These are phyloP conservation scores for Fusarium anthophilum DNA, from an alignment of 2,329 filamentous ascomycete genomes.

Conservation along the genomic window DNA sequence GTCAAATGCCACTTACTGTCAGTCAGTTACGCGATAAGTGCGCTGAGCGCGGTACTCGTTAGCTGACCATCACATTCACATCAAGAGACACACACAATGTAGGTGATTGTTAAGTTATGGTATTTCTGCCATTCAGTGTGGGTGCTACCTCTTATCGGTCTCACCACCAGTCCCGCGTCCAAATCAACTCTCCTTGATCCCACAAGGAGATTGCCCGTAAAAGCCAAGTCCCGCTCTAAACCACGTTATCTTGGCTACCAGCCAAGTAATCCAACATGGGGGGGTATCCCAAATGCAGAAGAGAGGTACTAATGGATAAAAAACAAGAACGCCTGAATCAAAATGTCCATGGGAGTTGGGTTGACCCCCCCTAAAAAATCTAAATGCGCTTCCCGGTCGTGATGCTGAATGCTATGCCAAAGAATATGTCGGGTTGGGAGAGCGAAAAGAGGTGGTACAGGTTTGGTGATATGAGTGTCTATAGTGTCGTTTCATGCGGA, in stretches of 20 bases:
- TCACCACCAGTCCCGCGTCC: slow-evolving; percentile 13
- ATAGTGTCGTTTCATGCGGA: slow-evolving; percentile 34
- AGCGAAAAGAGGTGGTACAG: slow-evolving; percentile 27
- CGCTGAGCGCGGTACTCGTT: background rate
- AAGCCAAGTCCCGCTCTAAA: background rate
- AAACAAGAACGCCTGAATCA: slow-evolving; percentile 35
- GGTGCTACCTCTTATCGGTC: slow-evolving; percentile 36
- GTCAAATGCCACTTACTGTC: background rate
- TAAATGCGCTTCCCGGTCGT: slow-evolving; percentile 36
- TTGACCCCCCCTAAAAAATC: slow-evolving; percentile 13
- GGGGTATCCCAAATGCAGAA: slow-evolving; percentile 42
- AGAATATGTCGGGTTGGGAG: slow-evolving; percentile 8
- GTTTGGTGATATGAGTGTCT: slow-evolving; percentile 26
- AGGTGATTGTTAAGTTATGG: slow-evolving; percentile 42
- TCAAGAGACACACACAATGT: background rate
- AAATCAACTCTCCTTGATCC: background rate
- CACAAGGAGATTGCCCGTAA: background rate
- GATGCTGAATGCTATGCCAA: slow-evolving; percentile 15
- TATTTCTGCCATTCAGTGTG: slow-evolving; percentile 52
- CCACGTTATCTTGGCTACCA: background rate
- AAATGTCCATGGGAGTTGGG: slow-evolving; percentile 4
- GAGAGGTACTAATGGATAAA: background rate
- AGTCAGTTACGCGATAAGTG: background rate
- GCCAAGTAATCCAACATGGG: slow-evolving; percentile 26
- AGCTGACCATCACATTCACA: background rate